phyloP scores from a whole-genome alignment of 2,329 filamentous ascomycete genomes.

The Epichloe brachyelytri region DNA sequence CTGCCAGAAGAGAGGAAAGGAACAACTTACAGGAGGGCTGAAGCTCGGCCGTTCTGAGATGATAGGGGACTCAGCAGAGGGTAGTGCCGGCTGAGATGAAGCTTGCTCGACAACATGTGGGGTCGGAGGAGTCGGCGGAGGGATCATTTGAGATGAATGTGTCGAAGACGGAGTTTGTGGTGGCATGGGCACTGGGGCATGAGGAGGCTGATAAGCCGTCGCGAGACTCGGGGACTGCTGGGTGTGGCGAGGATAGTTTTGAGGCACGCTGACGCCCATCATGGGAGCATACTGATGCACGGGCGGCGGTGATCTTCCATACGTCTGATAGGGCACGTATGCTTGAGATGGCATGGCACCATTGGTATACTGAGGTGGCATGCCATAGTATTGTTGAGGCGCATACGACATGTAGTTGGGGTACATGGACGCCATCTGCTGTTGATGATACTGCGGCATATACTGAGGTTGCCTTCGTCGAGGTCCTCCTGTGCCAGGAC shows the following conservation, averaged over 20 bases:
- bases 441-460: conserved; percentile 23
- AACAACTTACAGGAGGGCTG: conserved; percentile 35
- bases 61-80: conserved; percentile 4
- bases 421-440: conserved; percentile 34
- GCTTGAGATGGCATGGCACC: conserved; percentile 30
- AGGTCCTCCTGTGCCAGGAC: conserved; percentile 22
- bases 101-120: conserved; percentile 25
- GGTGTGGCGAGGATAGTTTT: conserved; percentile 35
- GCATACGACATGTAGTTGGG: conserved; percentile 38
- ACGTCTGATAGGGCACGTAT: conserved; percentile 37
- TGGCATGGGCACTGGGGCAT: conserved; percentile 27
- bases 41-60: conserved; percentile 22
- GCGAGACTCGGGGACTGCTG: conserved; percentile 41
- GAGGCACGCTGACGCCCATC: conserved; percentile 30
- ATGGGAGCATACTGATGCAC: conserved; percentile 43
- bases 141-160: conserved; percentile 29
- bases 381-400: conserved; percentile 34
- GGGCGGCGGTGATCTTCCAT: conserved; percentile 35
- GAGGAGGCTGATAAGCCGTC: conserved; percentile 43
- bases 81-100: conserved; percentile 7
- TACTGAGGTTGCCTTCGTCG: conserved; percentile 26
- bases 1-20: background rate
- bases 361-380: conserved; percentile 48
- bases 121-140: conserved; percentile 34
- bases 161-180: conserved; percentile 42